Base-by-base conservation (phyloP, 345 rosid genomes). In the Anastatica hierochuntica region DNA sequence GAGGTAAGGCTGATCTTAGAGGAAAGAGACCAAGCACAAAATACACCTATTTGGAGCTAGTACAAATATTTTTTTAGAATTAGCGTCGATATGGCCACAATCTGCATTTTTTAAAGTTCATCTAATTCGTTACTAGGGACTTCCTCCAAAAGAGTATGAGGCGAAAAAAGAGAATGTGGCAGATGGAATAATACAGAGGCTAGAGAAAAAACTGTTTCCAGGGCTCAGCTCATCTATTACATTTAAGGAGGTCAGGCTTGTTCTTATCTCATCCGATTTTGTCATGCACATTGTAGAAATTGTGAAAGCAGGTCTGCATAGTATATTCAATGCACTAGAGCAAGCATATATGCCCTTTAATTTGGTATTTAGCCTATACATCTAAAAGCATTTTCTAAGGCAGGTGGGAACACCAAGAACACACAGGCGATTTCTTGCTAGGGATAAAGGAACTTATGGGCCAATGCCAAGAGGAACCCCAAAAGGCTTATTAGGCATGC, bases 401-500 rank as follows among this genome's bases (percentile, higher is more conserved):
- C 65, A 90, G 96, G 85, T 87, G 39, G 94, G 96, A 20, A 74
- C 98, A 49, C 95, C 98, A 23, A 84, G 78, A 72, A 92, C 98
- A 16, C 96, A 92, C 71, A 72, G 88, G 47, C 77, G 95, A 61
- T 87, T 36, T 76, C 70, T 92, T 50, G 96, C 95, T 60, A 78
- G 95, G 29, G 87, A 82, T 50, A 59, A 79, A 29, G 96, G 98
- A 66, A 87, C 94, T 15, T 90, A 90, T 52, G 96, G 96, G 61
- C 98, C 96, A 35, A 78, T 84, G 94, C 96, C 95, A 43, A 90
- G 95, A 33, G 58, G 66, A 17, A 74, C 54, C 43, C 96, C 96
- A 1, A 92, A 87, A 80, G 98, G 98, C 44, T 78, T 90, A 63
- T 44, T 90, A 41, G 98, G 96, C 62, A 87, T 90, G 96, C 96